Conservation (phyloP, 495 filamentous ascomycete species). For the Penicillium maclennaniae region DNA sequence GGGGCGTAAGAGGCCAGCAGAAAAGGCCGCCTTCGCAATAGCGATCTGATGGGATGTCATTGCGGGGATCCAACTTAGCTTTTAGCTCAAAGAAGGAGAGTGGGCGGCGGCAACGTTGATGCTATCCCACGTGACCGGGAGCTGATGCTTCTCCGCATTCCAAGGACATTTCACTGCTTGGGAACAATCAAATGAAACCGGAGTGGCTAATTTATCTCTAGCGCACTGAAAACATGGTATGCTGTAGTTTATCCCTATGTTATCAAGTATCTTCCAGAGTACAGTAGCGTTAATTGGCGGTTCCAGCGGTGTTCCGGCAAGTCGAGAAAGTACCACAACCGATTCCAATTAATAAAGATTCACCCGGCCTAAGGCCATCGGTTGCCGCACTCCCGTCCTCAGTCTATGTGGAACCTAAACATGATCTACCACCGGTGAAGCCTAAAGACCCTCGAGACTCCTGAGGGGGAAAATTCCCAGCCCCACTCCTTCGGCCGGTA, state of each 20-base stretch:
- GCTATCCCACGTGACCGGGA: slow-evolving; percentile 13
- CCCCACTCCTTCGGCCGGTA: slow-evolving; percentile 1
- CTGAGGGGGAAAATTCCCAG: not conserved
- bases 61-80: not conserved
- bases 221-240: not conserved
- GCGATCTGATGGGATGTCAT: slow-evolving; percentile 76
- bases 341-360: not conserved
- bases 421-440: slow-evolving; percentile 2
- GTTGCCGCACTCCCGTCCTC: not conserved
- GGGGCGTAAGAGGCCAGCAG: slow-evolving; percentile 68
- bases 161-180: not conserved
- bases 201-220: not conserved
- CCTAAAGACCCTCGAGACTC: slow-evolving; percentile 1
- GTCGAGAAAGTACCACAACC: not conserved
- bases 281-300: not conserved
- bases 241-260: not conserved
- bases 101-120: not conserved
- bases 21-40: slow-evolving; percentile 77
- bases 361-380: not conserved
- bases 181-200: too few relatives aligned
- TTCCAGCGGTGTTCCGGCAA: not conserved
- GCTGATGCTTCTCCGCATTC: not conserved
- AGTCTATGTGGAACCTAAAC: not conserved
- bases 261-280: not conserved
- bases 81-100: not conserved